Conservation (phyloP, 148 eudicot genomes). For the Chenopodium berlandieri region DNA sequence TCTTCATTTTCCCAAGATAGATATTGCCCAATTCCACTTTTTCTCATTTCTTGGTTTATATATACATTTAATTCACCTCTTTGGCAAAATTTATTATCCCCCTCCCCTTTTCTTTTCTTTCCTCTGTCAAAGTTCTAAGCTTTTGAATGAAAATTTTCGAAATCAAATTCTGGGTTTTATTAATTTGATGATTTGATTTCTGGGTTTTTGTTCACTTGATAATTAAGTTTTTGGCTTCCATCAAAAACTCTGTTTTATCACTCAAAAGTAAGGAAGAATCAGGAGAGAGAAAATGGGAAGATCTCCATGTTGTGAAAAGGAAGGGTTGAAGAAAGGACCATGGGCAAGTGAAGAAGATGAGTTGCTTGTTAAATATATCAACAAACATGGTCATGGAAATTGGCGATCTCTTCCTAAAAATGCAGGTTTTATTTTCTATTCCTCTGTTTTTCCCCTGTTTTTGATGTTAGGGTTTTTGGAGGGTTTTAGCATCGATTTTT, state of each 20-base stretch:
- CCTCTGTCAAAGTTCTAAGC: slow-evolving; percentile 5
- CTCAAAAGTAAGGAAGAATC: not conserved
- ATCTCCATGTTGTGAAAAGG: slow-evolving; percentile 49
- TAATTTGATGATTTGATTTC: not conserved
- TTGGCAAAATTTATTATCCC: slow-evolving; percentile 19
- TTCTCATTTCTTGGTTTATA: slow-evolving; percentile 19
- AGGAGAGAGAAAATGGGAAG: slow-evolving; percentile 40
- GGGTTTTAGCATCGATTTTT: not conserved
- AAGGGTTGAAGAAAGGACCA: slow-evolving; percentile 59
- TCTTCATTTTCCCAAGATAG: slow-evolving; percentile 27
- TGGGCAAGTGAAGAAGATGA: slow-evolving; percentile 64
- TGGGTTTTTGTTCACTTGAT: not conserved
- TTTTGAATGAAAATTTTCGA: not conserved
- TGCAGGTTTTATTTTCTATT: slow-evolving; percentile 40
- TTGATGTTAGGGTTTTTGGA: not conserved
- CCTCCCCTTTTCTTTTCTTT: not conserved
- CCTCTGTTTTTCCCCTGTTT: slow-evolving; percentile 12
- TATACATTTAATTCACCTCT: slow-evolving; percentile 24
- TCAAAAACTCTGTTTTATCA: not conserved
- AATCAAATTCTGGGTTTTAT: not conserved
- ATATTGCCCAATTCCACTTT: slow-evolving; percentile 16
- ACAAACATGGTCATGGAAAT: slow-evolving; percentile 56
- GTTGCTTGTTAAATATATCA: slow-evolving; percentile 41
- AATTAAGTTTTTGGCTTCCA: not conserved
- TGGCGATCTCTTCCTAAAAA: slow-evolving; percentile 72